A percentile compares a stretch with the other conserved stretches of the same genome.
Evolutionary conservation across 208 protist genomes (phyloP).

Genomic region (Crithidia thermophila): DNA sequence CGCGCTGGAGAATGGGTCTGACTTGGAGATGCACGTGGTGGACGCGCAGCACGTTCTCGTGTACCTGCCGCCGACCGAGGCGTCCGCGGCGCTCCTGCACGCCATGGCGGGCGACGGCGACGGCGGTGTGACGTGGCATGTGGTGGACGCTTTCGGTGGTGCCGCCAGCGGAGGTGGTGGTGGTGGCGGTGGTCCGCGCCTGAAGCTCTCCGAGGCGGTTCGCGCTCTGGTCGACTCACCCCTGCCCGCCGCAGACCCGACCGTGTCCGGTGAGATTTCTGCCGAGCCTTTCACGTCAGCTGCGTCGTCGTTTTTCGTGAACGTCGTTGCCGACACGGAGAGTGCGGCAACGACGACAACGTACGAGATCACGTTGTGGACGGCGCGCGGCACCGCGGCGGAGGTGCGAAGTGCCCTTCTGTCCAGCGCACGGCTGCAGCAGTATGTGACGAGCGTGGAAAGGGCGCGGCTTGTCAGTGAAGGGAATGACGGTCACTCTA

Average conservation of each 20-base stretch:
- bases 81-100: constrained; percentile 2
- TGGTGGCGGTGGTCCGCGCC: not conserved
- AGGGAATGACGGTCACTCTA: too few relatives aligned
- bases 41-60: constrained; percentile 57
- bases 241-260: too few relatives aligned
- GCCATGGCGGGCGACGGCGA: not conserved
- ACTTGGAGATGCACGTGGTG: constrained; percentile 49
- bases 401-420: constrained; percentile 11
- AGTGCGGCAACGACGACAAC: not conserved
- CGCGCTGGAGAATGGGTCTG: not conserved
- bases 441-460: not conserved
- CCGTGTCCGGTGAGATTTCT: too few relatives aligned
- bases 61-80: constrained; percentile 37
- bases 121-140: constrained; percentile 5
- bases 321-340: too few relatives aligned
- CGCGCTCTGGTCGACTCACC: not conserved
- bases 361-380: constrained; percentile 42
- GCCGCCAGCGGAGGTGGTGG: too few relatives aligned
- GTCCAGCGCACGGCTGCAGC: constrained; percentile 1
- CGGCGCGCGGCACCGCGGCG: constrained; percentile 13
- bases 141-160: constrained; percentile 10
- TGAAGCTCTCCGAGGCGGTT: constrained; percentile 23
- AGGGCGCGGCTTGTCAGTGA: too few relatives aligned
- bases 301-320: not conserved
- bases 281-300: not conserved